Evolutionary conservation across 176 grass and related monocot genomes (phyloP).

Genomic region (Stipa capillata): DNA sequence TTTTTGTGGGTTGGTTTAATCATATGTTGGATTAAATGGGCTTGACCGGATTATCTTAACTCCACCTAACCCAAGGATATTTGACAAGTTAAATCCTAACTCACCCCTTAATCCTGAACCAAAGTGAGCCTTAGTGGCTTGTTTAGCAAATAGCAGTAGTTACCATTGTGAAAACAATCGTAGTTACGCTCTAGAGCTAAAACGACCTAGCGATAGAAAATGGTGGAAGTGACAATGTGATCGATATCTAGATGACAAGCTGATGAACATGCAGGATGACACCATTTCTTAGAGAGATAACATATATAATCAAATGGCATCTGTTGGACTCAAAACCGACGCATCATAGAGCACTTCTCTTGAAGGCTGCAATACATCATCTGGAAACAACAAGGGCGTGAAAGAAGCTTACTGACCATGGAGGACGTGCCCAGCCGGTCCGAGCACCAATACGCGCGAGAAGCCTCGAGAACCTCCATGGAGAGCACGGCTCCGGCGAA

Average conservation of each 20-base stretch:
- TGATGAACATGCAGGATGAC: background rate
- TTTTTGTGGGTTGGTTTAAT: too few species aligned
- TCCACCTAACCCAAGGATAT: too few species aligned
- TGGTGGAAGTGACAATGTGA: background rate
- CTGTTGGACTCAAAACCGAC: background rate
- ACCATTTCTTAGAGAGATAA: too few species aligned
- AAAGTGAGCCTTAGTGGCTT: background rate
- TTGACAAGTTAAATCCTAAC: too few species aligned
- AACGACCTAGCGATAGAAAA: background rate
- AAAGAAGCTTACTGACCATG: slow-evolving; percentile 57
- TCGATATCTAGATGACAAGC: background rate
- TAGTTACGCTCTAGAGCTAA: too few species aligned
- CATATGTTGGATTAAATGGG: too few species aligned
- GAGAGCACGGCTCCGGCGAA: slow-evolving; percentile 68
- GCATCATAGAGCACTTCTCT: too few species aligned
- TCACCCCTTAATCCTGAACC: too few species aligned
- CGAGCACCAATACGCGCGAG: slow-evolving; percentile 67
- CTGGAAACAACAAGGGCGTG: too few species aligned
- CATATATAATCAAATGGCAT: too few species aligned
- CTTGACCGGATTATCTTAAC: too few species aligned
- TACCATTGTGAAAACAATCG: too few species aligned
- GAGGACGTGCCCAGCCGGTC: slow-evolving; percentile 44
- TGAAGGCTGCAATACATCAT: background rate
- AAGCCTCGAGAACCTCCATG: slow-evolving; percentile 70
- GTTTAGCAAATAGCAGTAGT: background rate